Conservation (phyloP, 2,329 filamentous ascomycete genomes). For the Cordyceps cicadae region DNA sequence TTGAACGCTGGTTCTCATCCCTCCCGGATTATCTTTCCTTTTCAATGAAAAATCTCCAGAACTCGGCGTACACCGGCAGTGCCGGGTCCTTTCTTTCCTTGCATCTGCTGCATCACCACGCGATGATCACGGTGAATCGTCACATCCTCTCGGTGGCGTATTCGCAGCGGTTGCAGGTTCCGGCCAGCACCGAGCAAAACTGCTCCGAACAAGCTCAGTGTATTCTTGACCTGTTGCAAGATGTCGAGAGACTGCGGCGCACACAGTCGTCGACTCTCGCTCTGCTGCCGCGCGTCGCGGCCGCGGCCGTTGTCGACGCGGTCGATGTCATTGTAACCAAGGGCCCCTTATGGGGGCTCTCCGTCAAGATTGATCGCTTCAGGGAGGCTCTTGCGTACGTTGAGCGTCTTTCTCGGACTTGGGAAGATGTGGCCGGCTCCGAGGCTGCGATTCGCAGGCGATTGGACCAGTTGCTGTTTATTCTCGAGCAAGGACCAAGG, state of each 20-base stretch:
- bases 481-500: constrained; percentile 25
- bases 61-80: constrained; percentile 43
- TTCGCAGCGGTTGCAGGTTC: constrained; percentile 31
- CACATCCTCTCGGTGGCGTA: constrained; percentile 42
- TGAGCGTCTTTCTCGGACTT: constrained; percentile 47
- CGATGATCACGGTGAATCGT: constrained; percentile 57
- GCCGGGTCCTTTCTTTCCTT: constrained; percentile 54
- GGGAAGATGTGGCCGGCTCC: constrained; percentile 49
- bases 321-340: constrained; percentile 59
- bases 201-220: constrained; percentile 45
- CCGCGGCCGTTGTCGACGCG: constrained; percentile 54
- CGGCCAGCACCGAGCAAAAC: constrained; percentile 37
- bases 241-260: constrained; percentile 30
- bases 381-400: constrained; percentile 44
- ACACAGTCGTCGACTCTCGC: constrained; percentile 20
- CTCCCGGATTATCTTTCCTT: constrained; percentile 49
- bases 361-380: constrained; percentile 45
- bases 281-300: constrained; percentile 52
- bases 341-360: constrained; percentile 43
- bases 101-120: constrained; percentile 58
- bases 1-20: constrained; percentile 50
- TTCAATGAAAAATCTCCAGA: constrained; percentile 48
- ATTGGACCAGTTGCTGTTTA: constrained; percentile 25
- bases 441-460: constrained; percentile 37
- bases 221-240: constrained; percentile 40